Conservation (phyloP, 257 asterid species). For the Parsonsia alboflavescens region DNA sequence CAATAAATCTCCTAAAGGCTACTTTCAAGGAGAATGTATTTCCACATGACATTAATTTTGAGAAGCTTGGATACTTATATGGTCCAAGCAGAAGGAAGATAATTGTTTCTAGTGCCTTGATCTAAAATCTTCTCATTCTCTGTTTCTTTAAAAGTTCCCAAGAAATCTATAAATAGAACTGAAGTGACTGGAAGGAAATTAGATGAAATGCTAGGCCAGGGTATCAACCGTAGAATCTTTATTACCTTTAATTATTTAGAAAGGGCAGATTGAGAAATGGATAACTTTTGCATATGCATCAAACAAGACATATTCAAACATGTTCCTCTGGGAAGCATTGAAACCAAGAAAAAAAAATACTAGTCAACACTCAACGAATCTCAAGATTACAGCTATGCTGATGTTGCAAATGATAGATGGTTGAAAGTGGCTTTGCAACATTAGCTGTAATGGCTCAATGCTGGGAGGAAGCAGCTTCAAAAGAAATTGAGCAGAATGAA, state of each 20-base stretch:
- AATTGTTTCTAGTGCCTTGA: not conserved
- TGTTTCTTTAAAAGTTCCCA: not conserved
- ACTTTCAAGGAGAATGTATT: not conserved
- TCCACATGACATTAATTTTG: not conserved
- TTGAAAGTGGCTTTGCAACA: constrained; percentile 37
- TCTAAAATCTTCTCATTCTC: not conserved
- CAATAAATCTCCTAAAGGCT: not conserved
- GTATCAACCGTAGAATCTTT: not conserved
- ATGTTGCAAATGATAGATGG: constrained; percentile 25
- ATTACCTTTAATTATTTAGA: not conserved
- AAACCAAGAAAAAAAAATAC: not conserved
- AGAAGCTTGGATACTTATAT: not conserved
- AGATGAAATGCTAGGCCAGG: not conserved
- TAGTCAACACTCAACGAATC: not conserved
- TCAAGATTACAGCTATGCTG: constrained; percentile 2
- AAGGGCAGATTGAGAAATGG: not conserved
- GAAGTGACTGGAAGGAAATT: not conserved
- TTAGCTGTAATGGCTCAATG: constrained; percentile 37
- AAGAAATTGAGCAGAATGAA: constrained; percentile 25
- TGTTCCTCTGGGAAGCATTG: not conserved
- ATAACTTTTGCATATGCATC: not conserved
- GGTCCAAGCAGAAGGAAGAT: not conserved
- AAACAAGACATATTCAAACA: not conserved
- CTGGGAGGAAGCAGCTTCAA: constrained; percentile 29
- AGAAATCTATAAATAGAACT: not conserved